Evolutionary conservation across 139 green algal species (phyloP), one percentile per base, ranked within the genome.

Genomic region (Desmodesmus armatus): DNA sequence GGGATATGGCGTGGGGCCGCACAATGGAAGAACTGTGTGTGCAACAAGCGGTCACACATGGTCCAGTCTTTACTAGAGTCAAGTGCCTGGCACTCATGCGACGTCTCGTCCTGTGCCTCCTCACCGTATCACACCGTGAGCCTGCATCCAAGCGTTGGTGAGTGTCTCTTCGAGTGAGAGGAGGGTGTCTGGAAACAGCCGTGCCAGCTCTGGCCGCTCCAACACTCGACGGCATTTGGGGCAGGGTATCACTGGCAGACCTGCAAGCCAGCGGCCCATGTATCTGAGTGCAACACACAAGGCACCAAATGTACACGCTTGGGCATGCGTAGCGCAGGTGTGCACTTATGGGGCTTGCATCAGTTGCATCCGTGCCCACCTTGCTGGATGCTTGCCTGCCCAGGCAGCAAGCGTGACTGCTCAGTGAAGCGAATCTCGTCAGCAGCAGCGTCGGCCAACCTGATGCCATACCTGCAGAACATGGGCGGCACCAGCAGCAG

Each of bases 341-440:
- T 21, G 60, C 3, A 31, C 73, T 13, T 21, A 67, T 49, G 47
- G 44, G 44, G 49, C 47, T 43, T 31, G 31, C 47, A 21, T 31
- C 73, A 47, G 17, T 44, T 41, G 19, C 47, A n/a, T n/a, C n/a
- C n/a, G n/a, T n/a, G n/a, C n/a, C n/a, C n/a, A n/a, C n/a, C n/a
- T n/a, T n/a, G n/a, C n/a, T n/a, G n/a, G n/a, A n/a, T 67, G 73
- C n/a, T n/a, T 17, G 44, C 11, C 3, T 41, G 25, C 33, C 29
- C 21, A 23, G 78, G 60, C n/a, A 74, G 29, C n/a, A 84, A 17
- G 19, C 78, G 27, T n/a, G 69, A 47, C 11, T 3, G n/a, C 62
- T 84, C 78, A 49, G 78, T 84, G 41, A 76, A 84, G 6, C 78
- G 53, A n/a, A n/a, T n/a, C n/a, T n/a, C n/a, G n/a, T n/a, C n/a